Evolutionary conservation across 2,329 filamentous ascomycete genomes (phyloP), one percentile per base, ranked within the genome.

Genomic region (Scedosporium apiospermum): DNA sequence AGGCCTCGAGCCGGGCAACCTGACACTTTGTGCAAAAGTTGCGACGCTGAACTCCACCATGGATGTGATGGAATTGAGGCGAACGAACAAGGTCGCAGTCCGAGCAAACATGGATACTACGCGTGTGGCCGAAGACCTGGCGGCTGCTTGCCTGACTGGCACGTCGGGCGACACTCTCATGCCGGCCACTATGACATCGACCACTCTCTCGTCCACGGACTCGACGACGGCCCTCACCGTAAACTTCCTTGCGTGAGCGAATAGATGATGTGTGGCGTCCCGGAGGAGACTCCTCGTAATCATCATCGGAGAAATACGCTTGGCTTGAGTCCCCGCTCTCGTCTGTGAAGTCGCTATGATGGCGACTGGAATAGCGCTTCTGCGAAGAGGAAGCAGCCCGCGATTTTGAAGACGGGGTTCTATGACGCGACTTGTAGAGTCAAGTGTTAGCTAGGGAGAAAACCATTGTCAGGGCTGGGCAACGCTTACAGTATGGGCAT

Each of bases 1-100:
- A 26, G 38, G 41, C 41, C 26, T 18, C 30, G 9, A 62, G 60
- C 4, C 60, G 60, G 51, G 16, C 44, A 34, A 41, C 44, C 23
- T 41, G 51, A 38, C 60, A 62, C 6, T 46, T 57, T 1, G 34
- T 46, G 41, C 60, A 62, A 30, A 62, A 62, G 51, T 62, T 62
- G 41, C 51, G 60, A 23, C 60, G 60, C 10, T 58, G 10, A 1
- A n/a, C 26, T 6, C 49, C 38, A n/a, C 51, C 60, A 12, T 62
- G 60, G 38, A 62, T 21, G 1, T 62, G 23, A 18, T 62, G 60
- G 38, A 62, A 62, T 3, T 16, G 41, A 2, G 18, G 21, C 1
- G 60, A 62, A 0, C 60, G 60, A 9, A 58, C 34, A 6, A 3
- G 4, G 7, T 42, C 60, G 16, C 60, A 62, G 12, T 58, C 60